phyloP scores from a whole-genome alignment of 2,329 filamentous ascomycete genomes.

The Sclerotinia glacialis region DNA sequence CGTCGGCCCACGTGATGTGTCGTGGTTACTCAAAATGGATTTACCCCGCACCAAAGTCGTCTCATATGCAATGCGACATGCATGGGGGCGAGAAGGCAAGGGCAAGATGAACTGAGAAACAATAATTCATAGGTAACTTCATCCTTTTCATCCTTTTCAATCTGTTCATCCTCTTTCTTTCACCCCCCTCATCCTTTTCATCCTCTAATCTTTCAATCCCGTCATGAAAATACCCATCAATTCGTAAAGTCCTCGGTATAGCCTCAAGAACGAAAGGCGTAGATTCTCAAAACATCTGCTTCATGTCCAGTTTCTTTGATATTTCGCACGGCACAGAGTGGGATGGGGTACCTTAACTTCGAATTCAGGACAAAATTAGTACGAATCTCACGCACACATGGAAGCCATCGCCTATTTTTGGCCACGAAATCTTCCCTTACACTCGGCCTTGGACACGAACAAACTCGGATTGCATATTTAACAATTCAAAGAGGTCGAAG shows the following conservation, averaged over 20 bases:
- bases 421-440: background rate
- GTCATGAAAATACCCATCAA: background rate
- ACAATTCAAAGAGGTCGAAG: background rate
- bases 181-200: background rate
- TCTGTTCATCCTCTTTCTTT: background rate
- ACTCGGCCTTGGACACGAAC: background rate
- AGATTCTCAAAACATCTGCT: background rate
- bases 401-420: background rate
- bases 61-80: slow-evolving; percentile 9
- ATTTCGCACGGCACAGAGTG: background rate
- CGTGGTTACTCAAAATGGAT: slow-evolving; percentile 15
- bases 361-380: background rate
- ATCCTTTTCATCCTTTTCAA: background rate
- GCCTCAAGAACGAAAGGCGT: background rate
- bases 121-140: background rate
- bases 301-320: background rate
- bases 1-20: slow-evolving; percentile 9
- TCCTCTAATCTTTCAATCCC: background rate
- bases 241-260: background rate
- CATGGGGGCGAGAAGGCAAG: background rate
- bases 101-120: background rate
- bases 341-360: background rate
- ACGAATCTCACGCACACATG: background rate
- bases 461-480: background rate
- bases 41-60: slow-evolving; percentile 17